Evolutionary conservation across 768 basidiomycete species (phyloP).

Genomic region (Podaxis carcinomalis): DNA sequence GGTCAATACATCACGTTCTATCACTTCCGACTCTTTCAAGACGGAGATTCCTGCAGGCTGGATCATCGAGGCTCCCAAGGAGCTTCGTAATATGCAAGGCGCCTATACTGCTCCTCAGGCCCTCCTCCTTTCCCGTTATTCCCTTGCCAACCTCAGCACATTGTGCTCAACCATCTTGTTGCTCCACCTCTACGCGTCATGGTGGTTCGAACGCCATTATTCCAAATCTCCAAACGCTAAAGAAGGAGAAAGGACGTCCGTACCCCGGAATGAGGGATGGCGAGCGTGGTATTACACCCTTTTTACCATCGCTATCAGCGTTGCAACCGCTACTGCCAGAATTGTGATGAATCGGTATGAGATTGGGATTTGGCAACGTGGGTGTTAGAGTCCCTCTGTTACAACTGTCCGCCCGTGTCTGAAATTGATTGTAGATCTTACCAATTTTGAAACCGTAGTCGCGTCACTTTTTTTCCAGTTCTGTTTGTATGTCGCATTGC

Average conservation of each 20-base stretch:
- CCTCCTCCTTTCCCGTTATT: constrained; percentile 65
- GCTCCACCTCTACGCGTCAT: constrained; percentile 74
- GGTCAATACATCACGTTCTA: constrained; percentile 40
- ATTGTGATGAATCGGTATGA: constrained; percentile 35
- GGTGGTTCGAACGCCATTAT: constrained; percentile 62
- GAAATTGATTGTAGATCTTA: constrained; percentile 55
- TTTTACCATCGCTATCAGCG: constrained; percentile 55
- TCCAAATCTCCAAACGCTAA: constrained; percentile 33
- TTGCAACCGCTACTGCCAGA: constrained; percentile 46
- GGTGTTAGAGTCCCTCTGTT: constrained; percentile 22
- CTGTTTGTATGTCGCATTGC: constrained; percentile 81
- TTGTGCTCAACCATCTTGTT: constrained; percentile 78
- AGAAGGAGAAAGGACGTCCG: constrained; percentile 71
- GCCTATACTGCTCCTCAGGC: constrained; percentile 46
- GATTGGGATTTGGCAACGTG: constrained; percentile 70
- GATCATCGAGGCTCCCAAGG: constrained; percentile 72
- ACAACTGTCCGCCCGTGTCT: background rate
- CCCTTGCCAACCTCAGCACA: constrained; percentile 74
- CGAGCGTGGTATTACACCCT: constrained; percentile 60
- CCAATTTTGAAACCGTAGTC: constrained; percentile 66
- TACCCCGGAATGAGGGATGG: constrained; percentile 67
- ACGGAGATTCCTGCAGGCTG: constrained; percentile 55
- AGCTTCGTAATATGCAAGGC: constrained; percentile 39
- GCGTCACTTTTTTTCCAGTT: constrained; percentile 86
- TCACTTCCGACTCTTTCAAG: constrained; percentile 22